phyloP scores from a whole-genome alignment of 2,329 filamentous ascomycete species.

The Fusarium tjaetaba region DNA sequence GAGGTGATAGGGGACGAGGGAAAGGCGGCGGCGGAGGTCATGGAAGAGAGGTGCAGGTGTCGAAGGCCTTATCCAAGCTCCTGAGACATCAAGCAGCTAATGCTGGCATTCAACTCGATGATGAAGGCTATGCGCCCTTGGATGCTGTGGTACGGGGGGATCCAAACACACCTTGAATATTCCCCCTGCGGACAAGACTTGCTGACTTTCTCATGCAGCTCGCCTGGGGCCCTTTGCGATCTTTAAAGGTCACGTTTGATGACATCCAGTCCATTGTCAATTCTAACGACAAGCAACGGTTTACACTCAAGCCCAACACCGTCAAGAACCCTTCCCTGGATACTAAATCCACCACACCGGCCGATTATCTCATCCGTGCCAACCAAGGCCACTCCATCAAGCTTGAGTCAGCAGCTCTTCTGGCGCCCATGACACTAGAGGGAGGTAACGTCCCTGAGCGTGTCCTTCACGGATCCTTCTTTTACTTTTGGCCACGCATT shows the following conservation, averaged over 20 bases:
- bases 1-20: constrained; percentile 33
- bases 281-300: constrained; percentile 90
- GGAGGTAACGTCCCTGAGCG: constrained; percentile 67
- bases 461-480: constrained; percentile 91
- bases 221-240: constrained; percentile 67
- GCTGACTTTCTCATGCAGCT: constrained; percentile 52
- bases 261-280: constrained; percentile 78
- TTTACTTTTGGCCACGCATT: constrained; percentile 80
- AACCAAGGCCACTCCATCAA: constrained; percentile 94
- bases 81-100: constrained; percentile 66
- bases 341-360: constrained; percentile 57
- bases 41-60: constrained; percentile 60
- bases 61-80: constrained; percentile 63
- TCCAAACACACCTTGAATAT: neutral
- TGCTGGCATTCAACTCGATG: constrained; percentile 66
- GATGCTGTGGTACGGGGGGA: constrained; percentile 62
- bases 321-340: constrained; percentile 39
- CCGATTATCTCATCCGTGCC: constrained; percentile 87
- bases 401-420: constrained; percentile 74
- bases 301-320: constrained; percentile 73
- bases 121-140: constrained; percentile 67
- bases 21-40: constrained; percentile 45
- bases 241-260: constrained; percentile 76
- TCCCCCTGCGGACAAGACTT: no score
- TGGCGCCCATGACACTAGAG: constrained; percentile 72